Conservation (phyloP, 148 eudicot genomes). For the Dysphania ambrosioides region DNA sequence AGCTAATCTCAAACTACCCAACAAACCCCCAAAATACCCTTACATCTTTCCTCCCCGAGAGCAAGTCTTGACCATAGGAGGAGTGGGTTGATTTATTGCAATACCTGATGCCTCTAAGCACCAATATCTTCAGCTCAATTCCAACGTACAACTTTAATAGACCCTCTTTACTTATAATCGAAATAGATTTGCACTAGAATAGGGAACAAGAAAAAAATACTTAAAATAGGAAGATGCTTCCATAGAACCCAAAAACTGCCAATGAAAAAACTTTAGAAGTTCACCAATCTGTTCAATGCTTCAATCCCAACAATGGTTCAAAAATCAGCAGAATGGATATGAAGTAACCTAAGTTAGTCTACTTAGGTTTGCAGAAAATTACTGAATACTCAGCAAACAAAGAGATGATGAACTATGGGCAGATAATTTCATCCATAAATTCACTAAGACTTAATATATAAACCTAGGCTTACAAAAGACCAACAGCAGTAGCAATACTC, state of each 20-base stretch:
- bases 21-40: too few species aligned
- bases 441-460: too few species aligned
- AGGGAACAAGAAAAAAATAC: background rate
- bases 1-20: too few species aligned
- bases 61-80: too few species aligned
- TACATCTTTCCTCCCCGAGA: too few species aligned
- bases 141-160: background rate
- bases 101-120: background rate
- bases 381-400: background rate
- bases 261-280: too few species aligned
- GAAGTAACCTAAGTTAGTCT: background rate
- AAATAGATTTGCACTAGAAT: background rate
- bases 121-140: background rate
- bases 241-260: background rate
- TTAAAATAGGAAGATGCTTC: background rate
- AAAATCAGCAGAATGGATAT: background rate
- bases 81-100: too few species aligned
- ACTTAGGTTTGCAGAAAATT: background rate
- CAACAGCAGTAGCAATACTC: background rate
- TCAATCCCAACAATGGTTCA: background rate
- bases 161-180: background rate
- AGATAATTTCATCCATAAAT: background rate
- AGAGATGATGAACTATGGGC: background rate
- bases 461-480: background rate
- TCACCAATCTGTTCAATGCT: background rate